These are phyloP conservation scores for Citrus trifoliata DNA, from an alignment of 345 rosid genomes.

Conservation along the genomic window DNA sequence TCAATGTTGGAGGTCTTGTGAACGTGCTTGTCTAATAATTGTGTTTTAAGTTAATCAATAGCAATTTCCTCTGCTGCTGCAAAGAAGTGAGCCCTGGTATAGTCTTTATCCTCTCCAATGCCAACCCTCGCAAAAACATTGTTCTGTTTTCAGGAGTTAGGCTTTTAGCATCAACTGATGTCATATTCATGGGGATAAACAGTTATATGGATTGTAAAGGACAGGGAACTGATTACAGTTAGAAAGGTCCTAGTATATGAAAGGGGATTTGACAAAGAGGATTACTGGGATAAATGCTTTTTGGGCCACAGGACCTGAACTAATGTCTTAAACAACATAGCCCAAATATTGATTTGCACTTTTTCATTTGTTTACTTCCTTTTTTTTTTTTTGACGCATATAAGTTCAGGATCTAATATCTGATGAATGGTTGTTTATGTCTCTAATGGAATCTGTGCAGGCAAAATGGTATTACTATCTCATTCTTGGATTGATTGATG, in stretches of 20 bases:
- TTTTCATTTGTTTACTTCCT: too few species aligned
- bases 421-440: constrained; percentile 4
- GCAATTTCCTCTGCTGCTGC: background rate
- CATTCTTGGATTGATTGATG: constrained; percentile 72
- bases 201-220: background rate
- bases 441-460: constrained; percentile 42
- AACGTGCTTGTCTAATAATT: background rate
- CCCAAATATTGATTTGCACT: too few species aligned
- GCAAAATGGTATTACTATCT: constrained; percentile 83
- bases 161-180: background rate
- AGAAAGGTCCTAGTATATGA: background rate
- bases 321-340: too few species aligned
- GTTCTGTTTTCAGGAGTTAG: background rate
- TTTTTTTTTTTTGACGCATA: too few species aligned
- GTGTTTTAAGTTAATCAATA: background rate
- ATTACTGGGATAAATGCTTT: background rate
- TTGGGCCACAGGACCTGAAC: too few species aligned
- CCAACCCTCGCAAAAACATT: background rate
- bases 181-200: too few species aligned
- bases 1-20: background rate
- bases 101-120: background rate
- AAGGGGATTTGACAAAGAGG: background rate
- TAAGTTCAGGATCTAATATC: background rate
- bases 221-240: background rate
- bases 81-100: background rate